A percentile compares a stretch with the other conserved stretches of the same genome.
These are phyloP conservation scores for Nicotiana tomentosiformis DNA, from an alignment of 257 asterid species.

Conservation along the genomic window DNA sequence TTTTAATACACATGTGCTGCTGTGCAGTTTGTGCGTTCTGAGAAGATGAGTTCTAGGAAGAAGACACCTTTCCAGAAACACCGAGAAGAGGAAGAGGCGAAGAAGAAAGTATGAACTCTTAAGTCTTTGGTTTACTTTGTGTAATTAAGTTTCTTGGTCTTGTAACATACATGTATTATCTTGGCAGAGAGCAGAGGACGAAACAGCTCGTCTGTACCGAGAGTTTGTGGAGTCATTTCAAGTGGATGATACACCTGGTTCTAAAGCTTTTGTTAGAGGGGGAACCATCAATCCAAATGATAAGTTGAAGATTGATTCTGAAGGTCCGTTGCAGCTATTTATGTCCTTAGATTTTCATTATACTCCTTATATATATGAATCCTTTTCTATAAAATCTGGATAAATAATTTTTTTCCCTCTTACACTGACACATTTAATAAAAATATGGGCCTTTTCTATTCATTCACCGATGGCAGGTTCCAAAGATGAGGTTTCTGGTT, in stretches of 20 bases:
- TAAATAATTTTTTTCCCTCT: slow-evolving; percentile 40
- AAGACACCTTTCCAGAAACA: slow-evolving; percentile 96
- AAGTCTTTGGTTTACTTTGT: no score
- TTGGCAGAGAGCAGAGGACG: slow-evolving; percentile 79
- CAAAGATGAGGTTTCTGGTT: slow-evolving; percentile 99
- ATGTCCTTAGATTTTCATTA: neutral
- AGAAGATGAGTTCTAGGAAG: slow-evolving; percentile 75
- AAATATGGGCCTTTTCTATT: slow-evolving; percentile 88
- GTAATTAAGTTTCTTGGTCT: no score
- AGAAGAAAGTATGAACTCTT: slow-evolving; percentile 49
- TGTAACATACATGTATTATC: neutral
- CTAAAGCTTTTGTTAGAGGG: slow-evolving; percentile 88
- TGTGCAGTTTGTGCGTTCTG: neutral
- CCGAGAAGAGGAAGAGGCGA: slow-evolving; percentile 90
- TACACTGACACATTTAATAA: slow-evolving; percentile 70
- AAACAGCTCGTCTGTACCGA: slow-evolving; percentile 75
- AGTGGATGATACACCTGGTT: slow-evolving; percentile 65
- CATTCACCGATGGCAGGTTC: slow-evolving; percentile 99
- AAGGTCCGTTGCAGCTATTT: slow-evolving; percentile 49
- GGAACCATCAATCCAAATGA: slow-evolving; percentile 82
- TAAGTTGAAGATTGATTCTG: slow-evolving; percentile 47
- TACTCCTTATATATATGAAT: neutral
- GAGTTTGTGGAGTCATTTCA: slow-evolving; percentile 85
- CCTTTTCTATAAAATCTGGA: slow-evolving; percentile 11
- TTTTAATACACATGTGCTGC: neutral